phyloP scores from a whole-genome alignment of 2,329 filamentous ascomycete genomes.

The Talaromyces albobiverticillius region DNA sequence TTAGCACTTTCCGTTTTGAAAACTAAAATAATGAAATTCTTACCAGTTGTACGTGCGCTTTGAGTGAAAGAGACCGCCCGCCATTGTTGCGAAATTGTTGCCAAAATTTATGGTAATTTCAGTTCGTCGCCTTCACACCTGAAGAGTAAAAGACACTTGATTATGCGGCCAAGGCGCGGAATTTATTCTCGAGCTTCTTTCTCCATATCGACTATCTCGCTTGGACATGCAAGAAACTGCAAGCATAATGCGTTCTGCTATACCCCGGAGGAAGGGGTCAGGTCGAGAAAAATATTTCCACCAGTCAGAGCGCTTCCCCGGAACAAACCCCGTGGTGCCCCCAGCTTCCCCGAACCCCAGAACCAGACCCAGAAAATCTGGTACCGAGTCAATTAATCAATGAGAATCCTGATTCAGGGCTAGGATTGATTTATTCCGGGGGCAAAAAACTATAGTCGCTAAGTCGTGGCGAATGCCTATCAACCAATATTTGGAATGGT shows the following conservation, averaged over 20 bases:
- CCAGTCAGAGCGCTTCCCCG: background rate
- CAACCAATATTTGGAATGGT: background rate
- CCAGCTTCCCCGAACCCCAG: slow-evolving; percentile 5
- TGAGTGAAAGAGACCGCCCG: background rate
- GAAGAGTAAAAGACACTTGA: too few species aligned
- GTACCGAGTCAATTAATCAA: too few species aligned
- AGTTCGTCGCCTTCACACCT: too few species aligned
- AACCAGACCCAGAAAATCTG: too few species aligned
- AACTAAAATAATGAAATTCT: background rate
- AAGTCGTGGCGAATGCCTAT: background rate
- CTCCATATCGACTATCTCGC: background rate
- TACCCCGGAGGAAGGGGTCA: background rate
- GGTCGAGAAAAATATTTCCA: slow-evolving; percentile 3
- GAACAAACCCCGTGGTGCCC: background rate
- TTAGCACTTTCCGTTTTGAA: background rate
- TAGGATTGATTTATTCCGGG: background rate
- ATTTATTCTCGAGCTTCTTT: background rate
- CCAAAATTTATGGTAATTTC: background rate
- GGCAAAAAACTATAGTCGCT: background rate
- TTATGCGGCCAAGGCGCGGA: background rate
- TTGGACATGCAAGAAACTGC: background rate
- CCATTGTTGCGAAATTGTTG: background rate
- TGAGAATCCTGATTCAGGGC: too few species aligned
- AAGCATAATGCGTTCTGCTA: background rate
- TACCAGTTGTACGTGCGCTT: slow-evolving; percentile 14